Conservation (phyloP, 495 filamentous ascomycete species). For the Durotheca rogersii region DNA sequence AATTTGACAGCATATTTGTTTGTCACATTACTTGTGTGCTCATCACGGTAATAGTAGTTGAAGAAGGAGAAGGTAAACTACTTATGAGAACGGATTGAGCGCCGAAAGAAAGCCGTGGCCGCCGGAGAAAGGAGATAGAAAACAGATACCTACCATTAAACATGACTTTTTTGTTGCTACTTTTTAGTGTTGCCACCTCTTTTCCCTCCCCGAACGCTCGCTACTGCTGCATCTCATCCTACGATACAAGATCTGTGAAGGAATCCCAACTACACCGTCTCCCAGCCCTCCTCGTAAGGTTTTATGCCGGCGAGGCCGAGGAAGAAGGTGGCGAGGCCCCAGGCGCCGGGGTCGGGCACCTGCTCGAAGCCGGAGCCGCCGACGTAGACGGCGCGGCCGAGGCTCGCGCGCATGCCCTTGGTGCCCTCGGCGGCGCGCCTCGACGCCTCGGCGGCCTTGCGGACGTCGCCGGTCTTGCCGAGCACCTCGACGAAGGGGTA, state of each 20-base stretch:
- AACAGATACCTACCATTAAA: slow-evolving; percentile 20
- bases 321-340: slow-evolving; percentile 79
- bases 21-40: slow-evolving; percentile 2
- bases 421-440: slow-evolving; percentile 76
- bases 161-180: slow-evolving; percentile 23
- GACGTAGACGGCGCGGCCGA: slow-evolving; percentile 90
- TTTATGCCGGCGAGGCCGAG: slow-evolving; percentile 63
- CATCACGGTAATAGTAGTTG: slow-evolving; percentile 5
- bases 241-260: slow-evolving; percentile 7
- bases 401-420: slow-evolving; percentile 84
- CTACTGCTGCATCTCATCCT: neutral
- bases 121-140: slow-evolving; percentile 16
- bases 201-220: no score
- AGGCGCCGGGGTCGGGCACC: slow-evolving; percentile 90
- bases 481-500: slow-evolving; percentile 81
- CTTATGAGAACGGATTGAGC: slow-evolving; percentile 5
- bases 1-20: slow-evolving; percentile 6
- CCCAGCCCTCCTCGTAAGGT: slow-evolving; percentile 33
- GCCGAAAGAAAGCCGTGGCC: slow-evolving; percentile 4
- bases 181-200: no score
- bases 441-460: slow-evolving; percentile 72
- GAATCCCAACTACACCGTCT: slow-evolving; percentile 25
- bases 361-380: slow-evolving; percentile 77
- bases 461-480: slow-evolving; percentile 59
- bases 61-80: neutral